A percentile compares a stretch with the other conserved stretches of the same genome.
Conservation (phyloP, 306 rosid species). For the Glycine soja region DNA sequence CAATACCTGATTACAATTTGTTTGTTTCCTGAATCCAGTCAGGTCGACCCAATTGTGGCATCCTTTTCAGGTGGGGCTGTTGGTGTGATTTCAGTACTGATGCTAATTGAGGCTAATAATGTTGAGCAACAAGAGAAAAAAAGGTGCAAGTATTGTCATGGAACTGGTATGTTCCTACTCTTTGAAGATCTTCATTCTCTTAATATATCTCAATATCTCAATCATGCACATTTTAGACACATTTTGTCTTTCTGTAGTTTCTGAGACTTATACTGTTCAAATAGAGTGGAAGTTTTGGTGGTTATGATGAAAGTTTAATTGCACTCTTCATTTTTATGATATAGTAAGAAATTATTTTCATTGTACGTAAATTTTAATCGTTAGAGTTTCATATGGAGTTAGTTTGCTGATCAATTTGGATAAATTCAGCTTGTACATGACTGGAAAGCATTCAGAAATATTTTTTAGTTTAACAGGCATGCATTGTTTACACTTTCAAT, state of each 20-base stretch:
- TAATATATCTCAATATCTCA: slow-evolving; percentile 3
- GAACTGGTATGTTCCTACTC: slow-evolving; percentile 68
- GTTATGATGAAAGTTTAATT: not conserved
- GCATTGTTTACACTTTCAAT: too few relatives aligned
- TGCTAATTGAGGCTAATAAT: slow-evolving; percentile 91
- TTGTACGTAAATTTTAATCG: not conserved
- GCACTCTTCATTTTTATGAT: not conserved
- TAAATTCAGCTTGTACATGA: slow-evolving; percentile 23
- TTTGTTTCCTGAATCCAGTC: slow-evolving; percentile 63
- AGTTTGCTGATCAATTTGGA: slow-evolving; percentile 15
- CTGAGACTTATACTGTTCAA: not conserved
- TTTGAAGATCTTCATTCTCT: slow-evolving; percentile 31
- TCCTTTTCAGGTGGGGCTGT: slow-evolving; percentile 98
- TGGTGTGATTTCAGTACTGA: slow-evolving; percentile 92
- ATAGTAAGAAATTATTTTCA: not conserved
- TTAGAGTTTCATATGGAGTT: slow-evolving; percentile 1
- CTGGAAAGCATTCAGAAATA: slow-evolving; percentile 19
- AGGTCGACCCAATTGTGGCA: slow-evolving; percentile 97
- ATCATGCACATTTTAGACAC: slow-evolving; percentile 21
- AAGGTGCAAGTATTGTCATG: slow-evolving; percentile 90
- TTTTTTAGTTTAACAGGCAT: not conserved
- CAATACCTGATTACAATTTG: slow-evolving; percentile 40
- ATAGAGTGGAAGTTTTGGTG: not conserved
- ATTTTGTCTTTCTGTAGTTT: slow-evolving; percentile 8
- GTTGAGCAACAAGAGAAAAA: slow-evolving; percentile 95